Conservation (phyloP, 257 asterid species). For the Solanum medicagineum region DNA sequence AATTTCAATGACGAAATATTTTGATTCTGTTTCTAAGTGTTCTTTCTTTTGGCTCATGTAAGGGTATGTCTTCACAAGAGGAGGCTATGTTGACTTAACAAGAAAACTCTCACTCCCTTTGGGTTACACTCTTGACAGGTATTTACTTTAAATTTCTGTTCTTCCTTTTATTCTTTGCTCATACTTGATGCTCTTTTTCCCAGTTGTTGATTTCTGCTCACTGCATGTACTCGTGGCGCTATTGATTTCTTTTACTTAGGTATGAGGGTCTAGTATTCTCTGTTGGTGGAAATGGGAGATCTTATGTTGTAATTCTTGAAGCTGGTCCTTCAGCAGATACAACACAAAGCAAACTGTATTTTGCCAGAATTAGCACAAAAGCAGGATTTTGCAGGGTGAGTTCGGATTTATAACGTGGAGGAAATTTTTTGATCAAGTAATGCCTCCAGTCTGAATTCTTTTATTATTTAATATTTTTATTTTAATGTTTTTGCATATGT, state of each 20-base stretch:
- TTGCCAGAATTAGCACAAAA: constrained; percentile 85
- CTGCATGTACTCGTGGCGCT: background rate
- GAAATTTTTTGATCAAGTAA: background rate
- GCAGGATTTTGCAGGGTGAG: constrained; percentile 96
- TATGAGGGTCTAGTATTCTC: constrained; percentile 92
- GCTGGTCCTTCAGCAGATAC: constrained; percentile 78
- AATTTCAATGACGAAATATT: background rate
- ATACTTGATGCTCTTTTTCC: background rate
- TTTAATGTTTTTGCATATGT: background rate
- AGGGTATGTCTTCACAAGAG: constrained; percentile 90
- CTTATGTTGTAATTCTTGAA: constrained; percentile 81
- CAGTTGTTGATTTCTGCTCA: background rate
- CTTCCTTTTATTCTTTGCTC: background rate
- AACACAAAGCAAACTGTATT: constrained; percentile 69
- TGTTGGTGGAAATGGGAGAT: constrained; percentile 94
- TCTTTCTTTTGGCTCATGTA: background rate
- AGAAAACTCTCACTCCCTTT: constrained; percentile 73
- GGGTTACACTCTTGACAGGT: constrained; percentile 94
- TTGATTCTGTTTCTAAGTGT: background rate
- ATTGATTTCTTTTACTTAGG: constrained; percentile 21
- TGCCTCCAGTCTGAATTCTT: background rate
- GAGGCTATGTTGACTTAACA: constrained; percentile 78
- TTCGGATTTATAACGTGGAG: background rate
- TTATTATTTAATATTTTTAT: background rate
- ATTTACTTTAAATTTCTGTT: background rate